Base-by-base conservation (phyloP, 1,284 basidiomycete genomes). In the Xanthoconium separans region DNA sequence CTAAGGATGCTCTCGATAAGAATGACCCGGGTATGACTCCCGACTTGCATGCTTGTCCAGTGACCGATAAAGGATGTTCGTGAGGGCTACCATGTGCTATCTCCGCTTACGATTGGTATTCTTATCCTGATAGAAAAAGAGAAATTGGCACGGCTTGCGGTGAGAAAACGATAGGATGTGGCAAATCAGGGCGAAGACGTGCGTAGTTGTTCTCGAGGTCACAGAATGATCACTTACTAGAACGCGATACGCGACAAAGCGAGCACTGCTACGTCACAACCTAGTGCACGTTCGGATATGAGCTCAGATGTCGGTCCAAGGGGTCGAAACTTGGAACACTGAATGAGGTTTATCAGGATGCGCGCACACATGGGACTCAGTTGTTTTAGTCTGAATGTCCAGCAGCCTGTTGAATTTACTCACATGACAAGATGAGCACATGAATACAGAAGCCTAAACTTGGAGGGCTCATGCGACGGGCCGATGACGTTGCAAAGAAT, bases 371-470 rank as follows among this genome's bases (percentile, higher is more conserved):
- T 13, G 10, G 7, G 34, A 9, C 40, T 16, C 12, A 20, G 16
- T 22, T 30, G 29, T n/a, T 40, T 30, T 27, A 9, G 24, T 8
- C 11, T 33, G 13, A 13, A 27, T 27, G 22, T 22, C 33, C 6
- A 18, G 30, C n/a, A 22, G 39, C 7, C 27, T n/a, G 20, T 13
- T 15, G 8, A 22, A 13, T 44, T 33, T 22, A 47, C 29, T 40
- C 48, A 40, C 47, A 43, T 12, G 34, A 40, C 16, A 30, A 37
- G 22, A 29, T 12, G 27, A 51, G 42, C 31, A 27, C 30, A 16
- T 33, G 31, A 24, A 47, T 33, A 39, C 29, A 49, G 40, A 27
- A 58, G 52, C 24, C 51, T 41, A 39, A 58, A 42, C 39, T 42
- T 37, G 51, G 51, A 41, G 29, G 6, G 18, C 13, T 44, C 12